phyloP scores from a whole-genome alignment of 331 rosid species.

The Dryas integrifolia region DNA sequence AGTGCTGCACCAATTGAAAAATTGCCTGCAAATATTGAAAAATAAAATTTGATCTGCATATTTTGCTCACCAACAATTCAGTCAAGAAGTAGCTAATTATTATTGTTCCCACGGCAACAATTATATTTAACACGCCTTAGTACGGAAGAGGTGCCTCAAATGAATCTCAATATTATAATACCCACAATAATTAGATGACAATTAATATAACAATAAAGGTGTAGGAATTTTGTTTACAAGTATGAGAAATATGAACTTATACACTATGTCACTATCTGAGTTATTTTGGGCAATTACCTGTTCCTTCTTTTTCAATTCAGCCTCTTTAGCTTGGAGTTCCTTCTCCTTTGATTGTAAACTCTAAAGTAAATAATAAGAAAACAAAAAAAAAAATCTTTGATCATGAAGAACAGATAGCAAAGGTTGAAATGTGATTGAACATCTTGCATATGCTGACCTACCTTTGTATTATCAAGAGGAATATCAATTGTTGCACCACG shows the following conservation, averaged over 20 bases:
- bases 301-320: constrained; percentile 83
- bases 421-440: constrained; percentile 18
- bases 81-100: neutral
- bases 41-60: neutral
- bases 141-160: neutral
- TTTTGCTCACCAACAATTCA: neutral
- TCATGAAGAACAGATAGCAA: constrained; percentile 16
- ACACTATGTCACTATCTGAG: neutral
- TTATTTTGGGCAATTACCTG: constrained; percentile 44
- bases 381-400: neutral
- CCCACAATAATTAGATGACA: neutral
- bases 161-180: neutral
- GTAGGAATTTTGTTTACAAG: neutral
- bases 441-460: constrained; percentile 26
- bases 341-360: constrained; percentile 65
- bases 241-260: neutral
- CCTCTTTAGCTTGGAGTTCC: constrained; percentile 83
- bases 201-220: neutral
- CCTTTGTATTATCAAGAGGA: constrained; percentile 60
- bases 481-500: constrained; percentile 81
- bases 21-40: neutral
- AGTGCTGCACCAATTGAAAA: neutral
- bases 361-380: constrained; percentile 36
- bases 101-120: neutral
- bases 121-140: constrained; percentile 10